These are phyloP conservation scores for Scutellaria barbata DNA, from an alignment of 257 asterid genomes.

Conservation along the genomic window DNA sequence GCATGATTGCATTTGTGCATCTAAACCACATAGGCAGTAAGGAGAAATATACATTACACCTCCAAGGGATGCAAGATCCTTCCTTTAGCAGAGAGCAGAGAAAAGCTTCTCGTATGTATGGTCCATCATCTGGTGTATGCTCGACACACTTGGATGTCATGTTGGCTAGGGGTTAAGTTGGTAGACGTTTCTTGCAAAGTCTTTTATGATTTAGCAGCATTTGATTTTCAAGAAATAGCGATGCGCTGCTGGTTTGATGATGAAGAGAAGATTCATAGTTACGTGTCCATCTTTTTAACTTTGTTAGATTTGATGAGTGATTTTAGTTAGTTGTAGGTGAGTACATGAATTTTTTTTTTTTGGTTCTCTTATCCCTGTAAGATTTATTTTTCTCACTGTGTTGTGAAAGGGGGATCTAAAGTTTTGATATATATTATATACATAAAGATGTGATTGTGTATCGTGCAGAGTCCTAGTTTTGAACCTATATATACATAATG, in stretches of 20 bases:
- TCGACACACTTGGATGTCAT: conserved; percentile 66
- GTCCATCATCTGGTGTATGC: conserved; percentile 43
- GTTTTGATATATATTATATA: conserved; percentile 28
- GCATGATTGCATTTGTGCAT: conserved; percentile 84
- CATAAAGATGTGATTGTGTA: conserved; percentile 36
- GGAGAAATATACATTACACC: conserved; percentile 50
- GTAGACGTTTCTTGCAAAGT: background rate
- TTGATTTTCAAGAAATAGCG: conserved; percentile 23
- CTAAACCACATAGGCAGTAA: conserved; percentile 60
- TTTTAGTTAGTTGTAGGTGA: conserved; percentile 39
- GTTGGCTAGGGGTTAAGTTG: conserved; percentile 73
- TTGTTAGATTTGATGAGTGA: conserved; percentile 39
- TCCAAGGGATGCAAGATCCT: conserved; percentile 41
- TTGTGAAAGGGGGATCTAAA: conserved; percentile 28
- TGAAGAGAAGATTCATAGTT: conserved; percentile 14
- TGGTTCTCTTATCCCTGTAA: conserved; percentile 1
- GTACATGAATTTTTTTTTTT: conserved; percentile 11
- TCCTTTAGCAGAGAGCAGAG: conserved; percentile 45
- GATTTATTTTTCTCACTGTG: conserved; percentile 21
- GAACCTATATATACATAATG: background rate
- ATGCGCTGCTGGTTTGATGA: conserved; percentile 27
- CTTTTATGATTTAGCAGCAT: conserved; percentile 27
- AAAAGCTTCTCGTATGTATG: conserved; percentile 45
- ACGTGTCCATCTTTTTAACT: background rate
- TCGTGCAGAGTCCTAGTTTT: conserved; percentile 32